phyloP scores from a whole-genome alignment of 257 asterid genomes.

The Solanum microdontum region DNA sequence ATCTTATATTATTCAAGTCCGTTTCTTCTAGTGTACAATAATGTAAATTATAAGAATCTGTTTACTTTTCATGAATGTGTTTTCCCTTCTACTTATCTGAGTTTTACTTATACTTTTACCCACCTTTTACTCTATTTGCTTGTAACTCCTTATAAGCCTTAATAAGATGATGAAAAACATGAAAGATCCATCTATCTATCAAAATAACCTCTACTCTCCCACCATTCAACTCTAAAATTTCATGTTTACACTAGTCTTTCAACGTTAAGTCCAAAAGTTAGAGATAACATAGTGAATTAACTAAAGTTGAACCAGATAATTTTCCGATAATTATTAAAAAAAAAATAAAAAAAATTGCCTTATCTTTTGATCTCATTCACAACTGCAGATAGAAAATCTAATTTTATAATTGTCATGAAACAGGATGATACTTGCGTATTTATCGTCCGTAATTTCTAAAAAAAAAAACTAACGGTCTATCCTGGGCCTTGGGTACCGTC shows the following conservation, averaged over 20 bases:
- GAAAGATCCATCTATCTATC: not conserved
- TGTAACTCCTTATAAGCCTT: not conserved
- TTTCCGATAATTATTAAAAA: not conserved
- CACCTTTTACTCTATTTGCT: not conserved
- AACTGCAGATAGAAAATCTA: not conserved
- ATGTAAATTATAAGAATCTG: not conserved
- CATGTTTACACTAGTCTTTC: not conserved
- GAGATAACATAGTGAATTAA: not conserved
- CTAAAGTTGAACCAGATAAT: not conserved
- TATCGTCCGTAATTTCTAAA: not conserved
- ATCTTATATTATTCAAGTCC: not conserved
- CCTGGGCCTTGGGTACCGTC: not conserved
- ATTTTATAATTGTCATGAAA: not conserved
- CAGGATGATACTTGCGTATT: not conserved
- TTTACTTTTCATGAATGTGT: not conserved
- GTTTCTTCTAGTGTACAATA: not conserved
- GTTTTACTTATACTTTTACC: not conserved
- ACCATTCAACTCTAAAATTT: not conserved
- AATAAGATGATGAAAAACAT: too few relatives aligned
- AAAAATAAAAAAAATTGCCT: not conserved
- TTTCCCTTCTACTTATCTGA: not conserved
- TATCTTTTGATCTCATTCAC: not conserved
- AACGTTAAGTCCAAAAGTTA: not conserved
- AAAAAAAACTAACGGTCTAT: not conserved
- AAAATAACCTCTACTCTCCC: not conserved